These are phyloP conservation scores for Paraphoma sp. DNA, from an alignment of 2,329 filamentous ascomycete species.

Conservation along the genomic window DNA sequence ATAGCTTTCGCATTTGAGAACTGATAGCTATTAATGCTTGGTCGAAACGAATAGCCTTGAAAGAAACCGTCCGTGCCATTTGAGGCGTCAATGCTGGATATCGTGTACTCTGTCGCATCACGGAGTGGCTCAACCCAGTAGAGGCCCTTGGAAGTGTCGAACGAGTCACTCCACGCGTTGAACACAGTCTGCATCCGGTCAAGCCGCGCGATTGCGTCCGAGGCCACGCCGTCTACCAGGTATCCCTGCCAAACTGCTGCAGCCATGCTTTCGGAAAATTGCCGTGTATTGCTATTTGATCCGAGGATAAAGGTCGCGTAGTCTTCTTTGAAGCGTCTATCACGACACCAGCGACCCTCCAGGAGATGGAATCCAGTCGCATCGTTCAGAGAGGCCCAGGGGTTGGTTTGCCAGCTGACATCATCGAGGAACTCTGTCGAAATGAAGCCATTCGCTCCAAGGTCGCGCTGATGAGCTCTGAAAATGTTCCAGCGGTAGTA, in stretches of 20 bases:
- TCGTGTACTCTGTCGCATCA: constrained; percentile 56
- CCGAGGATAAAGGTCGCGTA: constrained; percentile 53
- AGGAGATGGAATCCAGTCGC: constrained; percentile 54
- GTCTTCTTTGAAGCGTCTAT: constrained; percentile 54
- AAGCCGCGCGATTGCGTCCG: constrained; percentile 40
- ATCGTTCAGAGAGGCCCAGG: constrained; percentile 54
- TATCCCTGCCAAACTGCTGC: constrained; percentile 50
- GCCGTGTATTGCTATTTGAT: constrained; percentile 48
- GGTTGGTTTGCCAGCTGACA: constrained; percentile 51
- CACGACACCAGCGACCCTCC: constrained; percentile 54
- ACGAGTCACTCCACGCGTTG: constrained; percentile 48
- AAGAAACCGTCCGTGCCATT: constrained; percentile 51
- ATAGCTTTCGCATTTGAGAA: constrained; percentile 54
- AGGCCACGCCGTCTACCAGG: constrained; percentile 51
- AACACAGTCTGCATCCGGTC: constrained; percentile 48
- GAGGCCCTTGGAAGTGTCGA: constrained; percentile 48
- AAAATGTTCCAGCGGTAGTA: constrained; percentile 57
- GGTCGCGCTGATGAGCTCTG: constrained; percentile 53
- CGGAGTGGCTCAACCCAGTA: constrained; percentile 54
- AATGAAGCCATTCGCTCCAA: constrained; percentile 52
- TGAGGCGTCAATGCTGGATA: constrained; percentile 52
- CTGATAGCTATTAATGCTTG: constrained; percentile 55
- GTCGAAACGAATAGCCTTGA: constrained; percentile 51
- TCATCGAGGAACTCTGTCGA: constrained; percentile 55
- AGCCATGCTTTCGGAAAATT: constrained; percentile 54